Conservation (phyloP, 1,139 yeast genomes). For the Citeromyces siamensis region DNA sequence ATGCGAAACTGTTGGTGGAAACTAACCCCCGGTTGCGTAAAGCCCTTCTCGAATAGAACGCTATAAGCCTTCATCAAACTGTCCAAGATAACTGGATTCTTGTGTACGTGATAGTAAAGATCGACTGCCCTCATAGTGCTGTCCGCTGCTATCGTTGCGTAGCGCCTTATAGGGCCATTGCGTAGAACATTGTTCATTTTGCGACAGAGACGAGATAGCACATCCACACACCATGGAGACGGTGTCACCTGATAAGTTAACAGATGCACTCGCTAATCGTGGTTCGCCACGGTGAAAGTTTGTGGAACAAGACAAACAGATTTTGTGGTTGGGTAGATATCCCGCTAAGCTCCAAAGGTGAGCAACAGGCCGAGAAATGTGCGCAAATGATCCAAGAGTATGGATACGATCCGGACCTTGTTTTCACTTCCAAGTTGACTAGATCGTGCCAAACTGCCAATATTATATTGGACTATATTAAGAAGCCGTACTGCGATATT, state of each 20-base stretch:
- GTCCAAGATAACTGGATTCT: constrained; percentile 6
- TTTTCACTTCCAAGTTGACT: constrained; percentile 54
- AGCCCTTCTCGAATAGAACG: constrained; percentile 8
- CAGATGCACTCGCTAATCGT: constrained; percentile 27
- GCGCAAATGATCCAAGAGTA: constrained; percentile 34
- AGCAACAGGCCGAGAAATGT: constrained; percentile 47
- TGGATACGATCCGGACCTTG: constrained; percentile 34
- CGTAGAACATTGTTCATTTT: too few species aligned
- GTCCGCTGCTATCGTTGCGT: constrained; percentile 6
- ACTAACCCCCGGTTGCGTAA: constrained; percentile 6
- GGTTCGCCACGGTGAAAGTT: constrained; percentile 67
- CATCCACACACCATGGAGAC: too few species aligned
- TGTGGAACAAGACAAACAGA: constrained; percentile 55
- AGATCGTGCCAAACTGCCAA: constrained; percentile 59
- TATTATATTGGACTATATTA: constrained; percentile 36
- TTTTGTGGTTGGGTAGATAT: constrained; percentile 87
- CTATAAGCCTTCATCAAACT: constrained; percentile 7
- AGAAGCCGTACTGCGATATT: constrained; percentile 33
- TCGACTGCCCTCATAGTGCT: constrained; percentile 7
- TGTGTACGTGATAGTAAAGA: constrained; percentile 9
- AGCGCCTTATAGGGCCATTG: neutral
- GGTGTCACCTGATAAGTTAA: constrained; percentile 2
- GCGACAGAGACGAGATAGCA: too few species aligned
- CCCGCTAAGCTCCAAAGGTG: constrained; percentile 46
- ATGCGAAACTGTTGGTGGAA: constrained; percentile 7